Evolutionary conservation across 192 early-diverging fungal species (phyloP), one percentile per base, ranked within the genome.

Genomic region (Gryganskiella cystojenkinii): DNA sequence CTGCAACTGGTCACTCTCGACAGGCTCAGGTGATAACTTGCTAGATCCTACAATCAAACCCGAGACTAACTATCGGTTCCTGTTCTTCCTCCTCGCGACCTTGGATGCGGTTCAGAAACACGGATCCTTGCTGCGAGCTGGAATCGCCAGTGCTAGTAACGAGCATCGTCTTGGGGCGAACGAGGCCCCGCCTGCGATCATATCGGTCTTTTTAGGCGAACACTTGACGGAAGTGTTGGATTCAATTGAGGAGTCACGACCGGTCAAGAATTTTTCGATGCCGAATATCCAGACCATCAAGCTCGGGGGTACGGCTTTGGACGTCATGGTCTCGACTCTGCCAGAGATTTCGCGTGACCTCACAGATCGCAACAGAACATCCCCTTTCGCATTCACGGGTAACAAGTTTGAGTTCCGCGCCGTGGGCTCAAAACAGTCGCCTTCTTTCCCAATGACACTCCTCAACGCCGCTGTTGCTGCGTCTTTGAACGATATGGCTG

Each of bases 361-460:
- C 70, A 99, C 97, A 22, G 97, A 99, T 85, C 93, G 97, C 83
- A 99, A 99, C 91, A 93, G 96, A 76, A 99, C 97, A 19, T 97
- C 95, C 46, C 96, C 97, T 35, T 97, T 99, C 68, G 97, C 97
- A 46, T 99, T 99, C 80, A 99, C 97, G 51, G 97, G 97, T 45
- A 99, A 99, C 92, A 99, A 99, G 90, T 99, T 99, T 74, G 97
- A 99, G 88, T 98, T 97, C 95, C 93, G 95, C 76, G 95, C 97
- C 43, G 96, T 97, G 20, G 97, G 97, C 50, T 96, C 97, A 63
- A 96, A 96, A 85, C 95, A 96, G 84, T 96, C 95, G 33, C 93
- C 95, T 20, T 96, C 97, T 35, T 97, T 97, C 90, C 96, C 97
- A 17, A 89, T 95, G 46, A 93, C 95, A 0, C 78, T 99, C 57